Evolutionary conservation across 495 filamentous ascomycete genomes (phyloP).

Genomic region (Polyplosphaeria fusca): DNA sequence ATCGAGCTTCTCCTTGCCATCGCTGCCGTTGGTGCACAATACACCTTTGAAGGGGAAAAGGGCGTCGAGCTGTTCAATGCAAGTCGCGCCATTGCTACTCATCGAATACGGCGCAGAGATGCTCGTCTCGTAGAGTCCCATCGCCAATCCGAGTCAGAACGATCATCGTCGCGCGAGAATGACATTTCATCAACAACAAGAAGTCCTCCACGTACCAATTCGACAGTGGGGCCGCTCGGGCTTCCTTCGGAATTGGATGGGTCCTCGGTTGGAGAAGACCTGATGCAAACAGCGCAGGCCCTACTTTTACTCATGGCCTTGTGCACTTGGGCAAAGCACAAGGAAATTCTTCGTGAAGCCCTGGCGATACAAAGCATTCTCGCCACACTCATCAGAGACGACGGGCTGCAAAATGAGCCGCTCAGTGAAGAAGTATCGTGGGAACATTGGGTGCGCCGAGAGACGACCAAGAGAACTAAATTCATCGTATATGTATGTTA

Average conservation of each 20-base stretch:
- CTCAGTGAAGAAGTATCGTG: slow-evolving; percentile 44
- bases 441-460: slow-evolving; percentile 58
- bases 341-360: slow-evolving; percentile 56
- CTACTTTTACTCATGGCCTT: slow-evolving; percentile 56
- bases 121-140: slow-evolving; percentile 41
- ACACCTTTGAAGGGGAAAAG: slow-evolving; percentile 52
- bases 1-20: slow-evolving; percentile 63
- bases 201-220: slow-evolving; percentile 11
- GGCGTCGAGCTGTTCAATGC: slow-evolving; percentile 71
- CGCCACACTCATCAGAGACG: slow-evolving; percentile 53
- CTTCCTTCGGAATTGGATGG: slow-evolving; percentile 27
- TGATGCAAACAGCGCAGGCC: slow-evolving; percentile 56
- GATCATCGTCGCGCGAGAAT: slow-evolving; percentile 5
- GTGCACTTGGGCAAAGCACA: slow-evolving; percentile 53
- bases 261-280: slow-evolving; percentile 46
- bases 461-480: slow-evolving; percentile 54
- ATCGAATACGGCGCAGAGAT: slow-evolving; percentile 49
- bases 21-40: slow-evolving; percentile 63
- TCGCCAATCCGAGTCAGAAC: slow-evolving; percentile 21
- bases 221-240: slow-evolving; percentile 22
- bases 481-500: slow-evolving; percentile 56
- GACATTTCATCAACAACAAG: slow-evolving; percentile 4
- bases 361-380: slow-evolving; percentile 53
- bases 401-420: slow-evolving; percentile 47
- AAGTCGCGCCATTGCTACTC: slow-evolving; percentile 51